Conservation (phyloP, 1,284 basidiomycete species). For the Polyporus tsugae region DNA sequence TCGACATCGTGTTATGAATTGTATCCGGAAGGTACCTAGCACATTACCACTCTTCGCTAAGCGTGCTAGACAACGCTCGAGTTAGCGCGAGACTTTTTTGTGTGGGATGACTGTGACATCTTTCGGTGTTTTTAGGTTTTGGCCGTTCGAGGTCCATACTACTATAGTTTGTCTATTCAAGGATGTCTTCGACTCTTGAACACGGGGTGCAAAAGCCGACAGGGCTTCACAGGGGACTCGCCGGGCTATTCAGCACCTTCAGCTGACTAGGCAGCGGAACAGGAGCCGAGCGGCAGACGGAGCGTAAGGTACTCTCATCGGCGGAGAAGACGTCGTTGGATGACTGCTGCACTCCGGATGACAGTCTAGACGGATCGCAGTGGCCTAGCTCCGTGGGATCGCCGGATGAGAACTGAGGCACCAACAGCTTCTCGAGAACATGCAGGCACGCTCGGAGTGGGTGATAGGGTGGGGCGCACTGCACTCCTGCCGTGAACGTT, state of each 20-base stretch:
- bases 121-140: not conserved
- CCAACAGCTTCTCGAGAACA: slow-evolving; percentile 1
- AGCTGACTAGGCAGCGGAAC: not conserved
- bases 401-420: slow-evolving; percentile 3
- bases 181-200: slow-evolving; percentile 1
- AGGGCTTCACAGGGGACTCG: not conserved
- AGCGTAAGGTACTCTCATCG: not conserved
- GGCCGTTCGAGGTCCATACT: not conserved
- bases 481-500: not conserved
- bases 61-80: not conserved
- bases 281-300: not conserved
- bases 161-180: not conserved
- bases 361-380: slow-evolving; percentile 5
- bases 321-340: not conserved
- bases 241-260: not conserved
- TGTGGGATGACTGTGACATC: not conserved
- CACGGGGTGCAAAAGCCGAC: not conserved
- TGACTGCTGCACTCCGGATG: not conserved
- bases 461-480: not conserved
- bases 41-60: not conserved
- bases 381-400: slow-evolving; percentile 14
- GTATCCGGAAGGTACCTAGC: not conserved
- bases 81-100: not conserved
- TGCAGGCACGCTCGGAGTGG: not conserved
- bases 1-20: not conserved